Base-by-base conservation (phyloP, 1,284 basidiomycete genomes). In the Ceratobasidium sp. region DNA sequence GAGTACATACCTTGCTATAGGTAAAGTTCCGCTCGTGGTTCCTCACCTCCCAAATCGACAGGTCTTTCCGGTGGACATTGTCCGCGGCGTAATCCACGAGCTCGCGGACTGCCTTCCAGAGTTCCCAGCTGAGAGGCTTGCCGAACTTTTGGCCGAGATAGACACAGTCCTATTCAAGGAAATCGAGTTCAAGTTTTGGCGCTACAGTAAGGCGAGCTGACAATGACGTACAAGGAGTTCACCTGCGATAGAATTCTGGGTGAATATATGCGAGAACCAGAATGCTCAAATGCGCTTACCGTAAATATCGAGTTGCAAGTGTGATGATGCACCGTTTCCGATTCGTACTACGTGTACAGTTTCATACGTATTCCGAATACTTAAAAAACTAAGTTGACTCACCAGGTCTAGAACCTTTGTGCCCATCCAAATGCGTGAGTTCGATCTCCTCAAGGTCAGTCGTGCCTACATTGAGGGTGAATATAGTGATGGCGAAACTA, bases 301-400 rank as follows among this genome's bases (percentile, higher is more conserved):
- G 76, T 96, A 96, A 61, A 96, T 96, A 79, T 96, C 95, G 75
- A 96, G 81, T 77, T 96, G 94, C 2, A 95, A 79, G 79, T 96
- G 94, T 78, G 95, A 90, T 1, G 92, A 93, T 0, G 92, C 94
- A 4, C 94, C 94, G 78, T 95, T 95, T 1, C 93, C 94, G 74
- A 96, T 93, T 18, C 94, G 76, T 16, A 83, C 75, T 44, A 23
- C 87, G 60, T 30, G 51, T 56, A 60, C 23, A 23, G 18, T 54
- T 23, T 51, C 12, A 46, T 4, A n/a, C 33, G 28, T n/a, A 11
- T 9, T 59, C 33, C 38, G 23, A 28, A 54, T 14, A 18, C 11
- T 40, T 48, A 21, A 67, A 14, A n/a, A 28, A 28, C 38, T 46
- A 72, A 1, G 25, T 25, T 18, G 16, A 21, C 25, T 46, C 9